Percentiles rank a stretch among this genome's conserved stretches.
These are phyloP conservation scores for Plenodomus tracheiphilus DNA, from an alignment of 2,329 filamentous ascomycete species.

Conservation along the genomic window DNA sequence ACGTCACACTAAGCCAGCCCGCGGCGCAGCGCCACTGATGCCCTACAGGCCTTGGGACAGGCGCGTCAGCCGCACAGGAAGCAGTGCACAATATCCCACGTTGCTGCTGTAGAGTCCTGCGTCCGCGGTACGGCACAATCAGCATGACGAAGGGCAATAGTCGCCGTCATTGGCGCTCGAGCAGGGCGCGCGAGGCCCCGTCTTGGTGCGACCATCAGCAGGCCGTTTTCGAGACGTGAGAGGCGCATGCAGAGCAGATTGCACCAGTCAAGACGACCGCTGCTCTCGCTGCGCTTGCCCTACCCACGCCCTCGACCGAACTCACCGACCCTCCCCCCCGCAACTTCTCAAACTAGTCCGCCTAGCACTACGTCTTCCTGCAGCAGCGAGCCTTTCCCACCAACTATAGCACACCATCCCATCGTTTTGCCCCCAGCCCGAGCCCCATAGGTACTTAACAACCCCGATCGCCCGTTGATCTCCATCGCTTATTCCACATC, in stretches of 20 bases:
- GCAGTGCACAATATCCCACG: too few relatives aligned
- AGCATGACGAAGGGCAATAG: too few relatives aligned
- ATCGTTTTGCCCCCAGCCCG: neutral
- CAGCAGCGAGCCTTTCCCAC: neutral
- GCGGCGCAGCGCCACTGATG: neutral
- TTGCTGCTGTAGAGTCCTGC: too few relatives aligned
- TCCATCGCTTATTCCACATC: neutral
- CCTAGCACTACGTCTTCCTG: neutral
- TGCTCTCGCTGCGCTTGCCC: neutral
- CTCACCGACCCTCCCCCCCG: neutral
- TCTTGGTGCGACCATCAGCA: neutral
- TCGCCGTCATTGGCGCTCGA: neutral
- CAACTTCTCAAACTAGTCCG: neutral
- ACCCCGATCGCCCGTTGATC: neutral
- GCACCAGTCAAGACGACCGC: too few relatives aligned
- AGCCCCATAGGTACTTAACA: constrained; percentile 1
- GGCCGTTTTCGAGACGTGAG: neutral
- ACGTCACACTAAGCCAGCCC: neutral
- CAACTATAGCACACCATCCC: neutral
- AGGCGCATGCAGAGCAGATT: neutral
- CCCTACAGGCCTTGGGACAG: neutral
- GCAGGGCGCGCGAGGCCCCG: neutral
- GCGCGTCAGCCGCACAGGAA: too few relatives aligned
- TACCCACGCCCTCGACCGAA: neutral
- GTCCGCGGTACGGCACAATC: neutral